Conservation (phyloP, 345 rosid genomes). For the Toxicodendron radicans region DNA sequence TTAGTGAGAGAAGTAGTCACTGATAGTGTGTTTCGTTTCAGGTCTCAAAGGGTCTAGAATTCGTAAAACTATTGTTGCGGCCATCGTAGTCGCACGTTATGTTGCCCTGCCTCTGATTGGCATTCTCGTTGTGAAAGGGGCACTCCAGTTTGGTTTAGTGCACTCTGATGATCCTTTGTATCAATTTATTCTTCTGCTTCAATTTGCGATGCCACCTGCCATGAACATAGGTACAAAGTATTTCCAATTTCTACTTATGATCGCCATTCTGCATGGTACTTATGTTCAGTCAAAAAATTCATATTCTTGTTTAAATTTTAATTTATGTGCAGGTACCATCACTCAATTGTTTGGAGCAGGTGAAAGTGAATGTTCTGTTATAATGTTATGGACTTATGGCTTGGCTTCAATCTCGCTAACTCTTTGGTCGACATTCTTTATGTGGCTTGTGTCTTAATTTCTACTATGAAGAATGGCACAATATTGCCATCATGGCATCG, state of each 20-base stretch:
- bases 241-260: background rate
- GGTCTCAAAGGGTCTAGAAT: conserved; percentile 54
- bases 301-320: too few relatives aligned
- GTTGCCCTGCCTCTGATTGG: conserved; percentile 58
- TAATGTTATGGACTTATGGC: conserved; percentile 64
- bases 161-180: conserved; percentile 62
- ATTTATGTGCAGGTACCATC: conserved; percentile 48
- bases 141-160: conserved; percentile 45
- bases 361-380: conserved; percentile 66
- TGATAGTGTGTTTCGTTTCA: conserved; percentile 19
- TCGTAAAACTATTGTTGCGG: conserved; percentile 37
- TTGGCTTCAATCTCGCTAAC: conserved; percentile 64
- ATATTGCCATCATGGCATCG: background rate
- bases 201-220: conserved; percentile 72
- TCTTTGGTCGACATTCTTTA: conserved; percentile 63
- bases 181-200: conserved; percentile 64
- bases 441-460: conserved; percentile 59
- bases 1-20: background rate
- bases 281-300: background rate
- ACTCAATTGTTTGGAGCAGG: conserved; percentile 66
- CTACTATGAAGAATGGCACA: background rate
- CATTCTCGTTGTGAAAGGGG: conserved; percentile 47
- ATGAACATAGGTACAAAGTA: conserved; percentile 40
- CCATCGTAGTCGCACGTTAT: conserved; percentile 51
- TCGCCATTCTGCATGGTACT: too few relatives aligned